Base-by-base conservation (phyloP, 306 rosid species). In the Lablab purpureus region DNA sequence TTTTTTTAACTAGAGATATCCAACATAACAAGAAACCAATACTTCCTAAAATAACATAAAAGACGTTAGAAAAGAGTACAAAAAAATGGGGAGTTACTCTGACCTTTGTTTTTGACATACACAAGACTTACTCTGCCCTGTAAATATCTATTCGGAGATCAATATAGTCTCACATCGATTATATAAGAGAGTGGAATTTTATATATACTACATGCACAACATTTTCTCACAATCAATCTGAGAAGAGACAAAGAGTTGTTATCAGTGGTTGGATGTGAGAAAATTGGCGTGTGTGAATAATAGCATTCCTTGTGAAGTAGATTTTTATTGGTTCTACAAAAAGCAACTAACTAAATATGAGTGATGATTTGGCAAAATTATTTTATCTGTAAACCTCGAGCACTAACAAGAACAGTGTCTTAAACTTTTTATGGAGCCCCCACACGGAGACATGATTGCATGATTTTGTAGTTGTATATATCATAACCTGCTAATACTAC, bases 391-490 rank as follows among this genome's bases (percentile, higher is more conserved):
- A 41, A 55, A 46, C 14, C 49, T 30, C 71, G 43, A 62, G 62
- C 47, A 50, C 22, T 51, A 79, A 19, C 11, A 63, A 28, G 51
- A 70, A 70, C 14, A 12, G 19, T 28, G 19, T 30, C n/a, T 18
- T 17, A 30, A 19, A 59, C 7, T 19, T 69, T 14, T 17, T 19
- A 23, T 51, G 58, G 13, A 45, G 22, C 17, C 34, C 36, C 23
- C 8, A 5, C 22, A 37, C 10, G 81, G 81, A 54, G 12, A 77
- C 75, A 77, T 40, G 56, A 37, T 25, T 51, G 43, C 30, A 67
- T 67, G 58, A 40, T 43, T 78, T 23, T 10, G 49, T 18, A 18
- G 55, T 43, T 43, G 49, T 43, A 3, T 43, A 10, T 54, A 37
- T 37, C 47, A 12, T 13, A 40, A 41, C 47, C 41, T 41, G 52